These are phyloP conservation scores for Kwoniella sp. DNA, from an alignment of 768 basidiomycete genomes.

Conservation along the genomic window DNA sequence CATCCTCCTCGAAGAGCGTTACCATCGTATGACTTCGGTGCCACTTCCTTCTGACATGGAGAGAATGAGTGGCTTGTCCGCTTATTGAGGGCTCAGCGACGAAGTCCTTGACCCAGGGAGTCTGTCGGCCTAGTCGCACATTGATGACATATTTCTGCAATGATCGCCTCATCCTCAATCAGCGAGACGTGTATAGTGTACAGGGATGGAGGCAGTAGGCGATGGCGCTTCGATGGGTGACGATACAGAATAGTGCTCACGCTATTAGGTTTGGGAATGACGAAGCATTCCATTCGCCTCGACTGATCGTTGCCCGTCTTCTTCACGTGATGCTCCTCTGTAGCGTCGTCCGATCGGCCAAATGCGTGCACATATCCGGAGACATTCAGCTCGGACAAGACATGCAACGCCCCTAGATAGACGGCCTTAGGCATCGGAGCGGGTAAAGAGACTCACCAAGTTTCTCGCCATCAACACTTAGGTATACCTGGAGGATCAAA, in stretches of 20 bases:
- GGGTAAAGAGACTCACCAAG: conserved; percentile 1
- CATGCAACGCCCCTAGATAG: background rate
- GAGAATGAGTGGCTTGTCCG: conserved; percentile 4
- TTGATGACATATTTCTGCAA: conserved; percentile 12
- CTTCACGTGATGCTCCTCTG: conserved; percentile 12
- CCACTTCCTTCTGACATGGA: conserved; percentile 14
- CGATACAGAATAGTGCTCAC: background rate
- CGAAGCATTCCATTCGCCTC: conserved; percentile 10
- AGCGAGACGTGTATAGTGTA: too few relatives aligned
- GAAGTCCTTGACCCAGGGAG: conserved; percentile 14
- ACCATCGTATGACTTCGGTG: conserved; percentile 13
- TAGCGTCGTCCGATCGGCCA: background rate
- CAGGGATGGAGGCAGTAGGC: too few relatives aligned
- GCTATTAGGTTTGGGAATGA: conserved; percentile 6
- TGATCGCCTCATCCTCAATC: too few relatives aligned
- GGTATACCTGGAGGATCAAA: conserved; percentile 3
- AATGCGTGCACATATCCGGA: background rate
- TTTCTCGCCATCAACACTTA: conserved; percentile 18
- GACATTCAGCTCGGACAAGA: background rate
- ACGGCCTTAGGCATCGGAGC: too few relatives aligned
- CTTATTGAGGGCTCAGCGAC: conserved; percentile 17
- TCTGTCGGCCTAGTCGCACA: conserved; percentile 20
- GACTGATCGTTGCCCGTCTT: conserved; percentile 2
- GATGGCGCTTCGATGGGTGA: background rate
- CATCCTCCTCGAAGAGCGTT: conserved; percentile 12